A percentile compares a stretch with the other conserved stretches of the same genome.
phyloP scores from a whole-genome alignment of 208 protist genomes.

The Leishmania braziliensis region DNA sequence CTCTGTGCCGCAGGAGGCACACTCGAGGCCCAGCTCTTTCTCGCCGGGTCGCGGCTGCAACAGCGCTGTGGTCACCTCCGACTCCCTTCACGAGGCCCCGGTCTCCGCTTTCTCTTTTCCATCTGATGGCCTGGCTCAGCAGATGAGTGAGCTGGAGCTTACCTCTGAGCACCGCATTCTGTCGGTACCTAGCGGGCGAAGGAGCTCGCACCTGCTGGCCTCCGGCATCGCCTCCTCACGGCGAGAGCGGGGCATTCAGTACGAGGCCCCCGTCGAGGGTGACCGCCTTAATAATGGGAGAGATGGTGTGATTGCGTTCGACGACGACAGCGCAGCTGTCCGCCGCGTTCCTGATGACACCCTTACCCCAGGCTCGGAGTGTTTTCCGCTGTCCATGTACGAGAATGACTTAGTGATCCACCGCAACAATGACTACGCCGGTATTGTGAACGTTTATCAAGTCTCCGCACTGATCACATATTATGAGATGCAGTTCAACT shows the following conservation, averaged over 20 bases:
- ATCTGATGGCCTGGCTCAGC: background rate
- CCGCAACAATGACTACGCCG: constrained; percentile 34
- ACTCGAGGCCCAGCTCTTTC: background rate
- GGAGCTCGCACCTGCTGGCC: constrained; percentile 3
- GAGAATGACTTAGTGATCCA: constrained; percentile 39
- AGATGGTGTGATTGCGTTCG: background rate
- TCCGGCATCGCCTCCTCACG: background rate
- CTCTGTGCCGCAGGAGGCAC: background rate
- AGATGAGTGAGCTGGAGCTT: background rate
- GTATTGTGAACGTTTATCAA: constrained; percentile 68
- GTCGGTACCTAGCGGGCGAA: background rate
- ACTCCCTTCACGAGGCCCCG: background rate
- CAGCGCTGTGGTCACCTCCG: background rate
- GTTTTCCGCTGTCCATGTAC: constrained; percentile 5
- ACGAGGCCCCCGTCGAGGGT: constrained; percentile 16
- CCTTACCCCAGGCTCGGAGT: background rate
- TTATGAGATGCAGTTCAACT: constrained; percentile 79
- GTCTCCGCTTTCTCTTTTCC: background rate
- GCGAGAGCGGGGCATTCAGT: constrained; percentile 13
- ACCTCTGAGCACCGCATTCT: background rate
- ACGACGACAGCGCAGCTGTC: background rate
- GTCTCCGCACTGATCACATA: constrained; percentile 65
- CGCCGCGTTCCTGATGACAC: background rate
- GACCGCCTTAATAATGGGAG: background rate
- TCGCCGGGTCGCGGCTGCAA: background rate